These are phyloP conservation scores for Mesembryanthemum crystallinum DNA, from an alignment of 148 eudicot species.

Conservation along the genomic window DNA sequence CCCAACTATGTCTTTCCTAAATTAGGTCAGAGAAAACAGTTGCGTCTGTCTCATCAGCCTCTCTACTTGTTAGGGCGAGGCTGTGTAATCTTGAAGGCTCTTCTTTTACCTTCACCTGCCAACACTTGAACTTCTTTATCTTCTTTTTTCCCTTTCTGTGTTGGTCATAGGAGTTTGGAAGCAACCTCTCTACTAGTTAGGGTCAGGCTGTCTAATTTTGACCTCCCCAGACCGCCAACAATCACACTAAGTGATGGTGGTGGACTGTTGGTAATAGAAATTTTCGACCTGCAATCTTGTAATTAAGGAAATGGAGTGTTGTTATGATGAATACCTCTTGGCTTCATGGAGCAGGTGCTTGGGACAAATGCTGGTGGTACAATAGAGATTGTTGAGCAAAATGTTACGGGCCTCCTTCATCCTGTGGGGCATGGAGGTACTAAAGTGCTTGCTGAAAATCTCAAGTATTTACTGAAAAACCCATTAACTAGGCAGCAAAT, in stretches of 20 bases:
- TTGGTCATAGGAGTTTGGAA: too few species aligned
- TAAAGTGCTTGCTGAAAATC: slow-evolving; percentile 58
- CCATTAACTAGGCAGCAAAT: slow-evolving; percentile 61
- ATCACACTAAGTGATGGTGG: too few species aligned
- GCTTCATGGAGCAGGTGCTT: slow-evolving; percentile 54
- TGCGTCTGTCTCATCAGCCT: too few species aligned
- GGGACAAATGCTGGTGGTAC: slow-evolving; percentile 99
- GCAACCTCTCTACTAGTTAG: too few species aligned
- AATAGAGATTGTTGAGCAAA: slow-evolving; percentile 81
- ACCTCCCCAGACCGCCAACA: too few species aligned
- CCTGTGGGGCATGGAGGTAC: slow-evolving; percentile 76
- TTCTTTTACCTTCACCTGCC: too few species aligned
- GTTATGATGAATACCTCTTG: slow-evolving; percentile 7
- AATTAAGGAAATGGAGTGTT: background rate
- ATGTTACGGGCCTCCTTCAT: slow-evolving; percentile 78
- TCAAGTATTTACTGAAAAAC: slow-evolving; percentile 63
- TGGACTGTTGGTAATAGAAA: background rate
- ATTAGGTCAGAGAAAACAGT: background rate
- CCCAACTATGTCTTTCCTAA: background rate
- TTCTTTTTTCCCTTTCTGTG: background rate
- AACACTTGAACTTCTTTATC: background rate
- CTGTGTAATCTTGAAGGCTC: too few species aligned
- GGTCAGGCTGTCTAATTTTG: too few species aligned
- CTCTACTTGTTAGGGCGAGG: too few species aligned
- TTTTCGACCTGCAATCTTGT: background rate